Conservation (phyloP, 139 green algal species). For the Auxenochlorella pyrenoidosa region DNA sequence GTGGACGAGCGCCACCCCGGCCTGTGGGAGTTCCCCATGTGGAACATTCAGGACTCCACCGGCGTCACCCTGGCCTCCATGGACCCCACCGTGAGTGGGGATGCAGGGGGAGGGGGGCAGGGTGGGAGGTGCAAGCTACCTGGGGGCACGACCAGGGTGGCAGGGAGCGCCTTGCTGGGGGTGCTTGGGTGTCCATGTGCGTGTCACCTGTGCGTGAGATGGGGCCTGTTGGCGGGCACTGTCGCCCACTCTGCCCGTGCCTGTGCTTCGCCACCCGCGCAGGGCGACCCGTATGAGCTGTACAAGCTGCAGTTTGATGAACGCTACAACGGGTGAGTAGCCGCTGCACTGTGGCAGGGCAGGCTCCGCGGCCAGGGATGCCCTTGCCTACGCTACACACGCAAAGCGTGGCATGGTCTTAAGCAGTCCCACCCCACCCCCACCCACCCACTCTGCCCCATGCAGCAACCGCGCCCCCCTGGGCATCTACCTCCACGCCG, state of each 20-base stretch:
- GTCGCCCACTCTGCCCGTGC: background rate
- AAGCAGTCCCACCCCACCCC: too few species aligned
- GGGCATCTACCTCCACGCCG: conserved; percentile 41
- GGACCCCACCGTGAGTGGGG: conserved; percentile 24
- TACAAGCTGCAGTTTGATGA: conserved; percentile 44
- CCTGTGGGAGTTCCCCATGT: conserved; percentile 47
- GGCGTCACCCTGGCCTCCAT: conserved; percentile 9
- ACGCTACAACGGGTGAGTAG: conserved; percentile 1
- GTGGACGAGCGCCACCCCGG: conserved; percentile 29
- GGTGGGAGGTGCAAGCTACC: background rate
- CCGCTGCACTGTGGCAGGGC: too few species aligned
- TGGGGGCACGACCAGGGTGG: too few species aligned
- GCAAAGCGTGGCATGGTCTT: too few species aligned
- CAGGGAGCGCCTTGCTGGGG: too few species aligned
- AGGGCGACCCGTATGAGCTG: conserved; percentile 35
- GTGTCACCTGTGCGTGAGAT: too few species aligned
- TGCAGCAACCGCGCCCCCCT: conserved; percentile 40
- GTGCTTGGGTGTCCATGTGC: too few species aligned
- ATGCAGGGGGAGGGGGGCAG: too few species aligned
- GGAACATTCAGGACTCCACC: conserved; percentile 37
- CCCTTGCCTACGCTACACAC: too few species aligned
- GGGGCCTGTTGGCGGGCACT: too few species aligned
- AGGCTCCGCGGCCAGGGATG: too few species aligned
- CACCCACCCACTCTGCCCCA: too few species aligned
- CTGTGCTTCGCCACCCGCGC: background rate